Evolutionary conservation across 2,329 filamentous ascomycete species (phyloP).

Genomic region (Fusarium nodosum): DNA sequence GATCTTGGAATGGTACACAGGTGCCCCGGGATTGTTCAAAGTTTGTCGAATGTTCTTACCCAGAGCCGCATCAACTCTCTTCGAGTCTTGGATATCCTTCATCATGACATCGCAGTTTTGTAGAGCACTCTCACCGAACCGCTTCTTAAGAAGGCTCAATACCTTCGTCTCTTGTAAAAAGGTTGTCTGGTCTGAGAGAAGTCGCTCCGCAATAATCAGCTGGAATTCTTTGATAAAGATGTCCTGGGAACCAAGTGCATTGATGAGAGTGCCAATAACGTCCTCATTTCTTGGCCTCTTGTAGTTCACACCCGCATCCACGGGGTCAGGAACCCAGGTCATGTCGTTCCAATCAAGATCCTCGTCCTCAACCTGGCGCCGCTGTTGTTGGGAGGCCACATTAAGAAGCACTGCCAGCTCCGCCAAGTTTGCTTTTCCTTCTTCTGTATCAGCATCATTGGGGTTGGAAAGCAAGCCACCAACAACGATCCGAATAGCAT

Average conservation of each 20-base stretch:
- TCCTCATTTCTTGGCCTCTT: constrained; percentile 90
- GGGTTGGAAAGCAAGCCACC: constrained; percentile 77
- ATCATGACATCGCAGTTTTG: constrained; percentile 99
- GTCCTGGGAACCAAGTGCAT: constrained; percentile 88
- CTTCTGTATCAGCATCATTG: constrained; percentile 63
- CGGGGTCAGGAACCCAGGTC: constrained; percentile 91
- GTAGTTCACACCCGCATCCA: constrained; percentile 93
- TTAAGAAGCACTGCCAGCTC: constrained; percentile 77
- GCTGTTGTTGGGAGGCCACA: constrained; percentile 68
- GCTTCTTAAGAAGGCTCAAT: constrained; percentile 86
- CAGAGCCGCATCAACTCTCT: constrained; percentile 77
- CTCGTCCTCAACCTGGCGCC: constrained; percentile 69
- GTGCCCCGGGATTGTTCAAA: constrained; percentile 33
- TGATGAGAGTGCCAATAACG: constrained; percentile 90
- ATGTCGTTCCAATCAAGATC: constrained; percentile 93
- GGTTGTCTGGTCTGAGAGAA: constrained; percentile 74
- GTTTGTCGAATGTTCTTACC: constrained; percentile 57
- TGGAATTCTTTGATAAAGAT: constrained; percentile 96
- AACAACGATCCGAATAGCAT: constrained; percentile 83
- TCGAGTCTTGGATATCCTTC: constrained; percentile 88
- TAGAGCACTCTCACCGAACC: constrained; percentile 86
- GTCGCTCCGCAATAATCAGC: constrained; percentile 84
- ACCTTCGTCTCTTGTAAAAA: constrained; percentile 87
- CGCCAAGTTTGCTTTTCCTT: constrained; percentile 66
- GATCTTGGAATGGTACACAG: constrained; percentile 81